These are phyloP conservation scores for Leishmania tarentolae DNA, from an alignment of 208 protist species.

Conservation along the genomic window DNA sequence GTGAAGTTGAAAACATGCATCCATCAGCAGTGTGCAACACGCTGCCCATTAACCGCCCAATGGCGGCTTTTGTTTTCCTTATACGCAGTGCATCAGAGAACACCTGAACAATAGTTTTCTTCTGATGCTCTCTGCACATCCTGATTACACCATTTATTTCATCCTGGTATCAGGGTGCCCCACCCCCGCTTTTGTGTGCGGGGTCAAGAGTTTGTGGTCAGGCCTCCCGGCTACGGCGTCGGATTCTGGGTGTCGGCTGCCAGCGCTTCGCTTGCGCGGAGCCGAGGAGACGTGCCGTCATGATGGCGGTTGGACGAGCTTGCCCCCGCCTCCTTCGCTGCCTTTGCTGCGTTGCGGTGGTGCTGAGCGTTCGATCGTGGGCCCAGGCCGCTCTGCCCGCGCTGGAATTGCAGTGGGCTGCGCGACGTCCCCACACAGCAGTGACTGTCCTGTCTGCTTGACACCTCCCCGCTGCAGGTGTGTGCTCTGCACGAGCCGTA, in stretches of 20 bases:
- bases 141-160: background rate
- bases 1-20: background rate
- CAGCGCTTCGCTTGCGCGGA: background rate
- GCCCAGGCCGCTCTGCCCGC: no score
- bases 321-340: no score
- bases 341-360: background rate
- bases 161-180: background rate
- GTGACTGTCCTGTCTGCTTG: background rate
- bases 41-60: no score
- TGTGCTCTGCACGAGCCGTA: background rate
- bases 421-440: background rate
- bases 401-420: background rate
- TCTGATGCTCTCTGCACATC: no score
- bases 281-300: background rate
- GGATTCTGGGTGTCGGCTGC: background rate
- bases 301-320: background rate
- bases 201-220: background rate
- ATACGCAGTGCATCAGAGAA: background rate
- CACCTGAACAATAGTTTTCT: background rate
- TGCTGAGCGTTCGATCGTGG: background rate
- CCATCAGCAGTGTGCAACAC: background rate
- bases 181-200: no score
- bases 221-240: no score
- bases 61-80: background rate
- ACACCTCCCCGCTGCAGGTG: background rate